Conservation (phyloP, 1,284 basidiomycete species). For the Ganoderma sinense region DNA sequence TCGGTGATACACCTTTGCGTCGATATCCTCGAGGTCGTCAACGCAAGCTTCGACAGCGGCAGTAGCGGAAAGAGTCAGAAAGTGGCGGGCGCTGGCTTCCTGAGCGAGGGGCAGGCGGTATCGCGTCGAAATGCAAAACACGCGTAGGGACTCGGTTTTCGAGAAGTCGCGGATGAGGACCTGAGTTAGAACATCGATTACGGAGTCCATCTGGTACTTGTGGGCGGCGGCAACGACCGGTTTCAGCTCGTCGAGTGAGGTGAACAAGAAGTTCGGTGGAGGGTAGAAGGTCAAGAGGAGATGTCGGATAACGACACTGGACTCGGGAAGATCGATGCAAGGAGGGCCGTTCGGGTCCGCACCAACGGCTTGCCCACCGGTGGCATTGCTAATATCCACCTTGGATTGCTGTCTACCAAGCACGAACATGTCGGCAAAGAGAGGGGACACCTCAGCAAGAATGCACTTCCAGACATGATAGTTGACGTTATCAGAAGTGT, state of each 20-base stretch:
- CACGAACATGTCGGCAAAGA: too few relatives aligned
- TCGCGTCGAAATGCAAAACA: conserved; percentile 41
- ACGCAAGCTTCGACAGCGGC: background rate
- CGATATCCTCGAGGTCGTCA: conserved; percentile 1
- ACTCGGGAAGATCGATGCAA: background rate
- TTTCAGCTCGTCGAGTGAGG: conserved; percentile 11
- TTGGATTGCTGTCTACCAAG: background rate
- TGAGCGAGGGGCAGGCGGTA: background rate
- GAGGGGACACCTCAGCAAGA: too few relatives aligned
- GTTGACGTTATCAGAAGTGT: too few relatives aligned
- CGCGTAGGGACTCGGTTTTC: conserved; percentile 35
- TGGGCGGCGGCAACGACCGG: conserved; percentile 16
- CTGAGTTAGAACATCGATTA: conserved; percentile 14
- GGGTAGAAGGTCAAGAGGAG: conserved; percentile 1
- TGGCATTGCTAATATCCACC: too few relatives aligned
- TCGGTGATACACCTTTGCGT: background rate
- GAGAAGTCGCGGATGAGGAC: conserved; percentile 30
- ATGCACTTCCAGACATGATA: too few relatives aligned
- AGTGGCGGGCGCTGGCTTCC: background rate
- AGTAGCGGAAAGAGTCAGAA: background rate
- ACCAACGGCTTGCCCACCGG: too few relatives aligned
- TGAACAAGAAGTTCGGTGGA: conserved; percentile 3
- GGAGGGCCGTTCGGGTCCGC: background rate
- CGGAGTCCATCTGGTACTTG: conserved; percentile 24
- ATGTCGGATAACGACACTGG: background rate